Evolutionary conservation across 1,284 basidiomycete genomes (phyloP), one percentile per base, ranked within the genome.

Genomic region (Ceratorhiza oryzae-sativae): DNA sequence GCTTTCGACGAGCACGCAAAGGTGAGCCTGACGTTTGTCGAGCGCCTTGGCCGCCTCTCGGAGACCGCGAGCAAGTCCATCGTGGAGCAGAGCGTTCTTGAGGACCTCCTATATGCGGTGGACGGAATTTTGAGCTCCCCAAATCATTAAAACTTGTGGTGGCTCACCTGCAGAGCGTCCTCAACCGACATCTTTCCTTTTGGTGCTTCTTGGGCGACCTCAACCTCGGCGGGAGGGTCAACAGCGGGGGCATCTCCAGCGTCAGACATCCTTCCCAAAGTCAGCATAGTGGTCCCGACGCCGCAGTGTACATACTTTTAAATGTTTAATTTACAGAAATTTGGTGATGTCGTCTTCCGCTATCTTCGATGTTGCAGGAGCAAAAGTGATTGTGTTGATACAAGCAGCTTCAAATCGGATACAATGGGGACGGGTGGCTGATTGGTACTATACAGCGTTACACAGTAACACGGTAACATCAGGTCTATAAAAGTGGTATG

Each of bases 1-100:
- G 74, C 95, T 95, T 90, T 99, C 97, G 82, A 98, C 95, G 80
- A 99, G 92, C 76, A 99, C 96, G 85, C 97, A 98, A 73, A 99
- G 88, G 84, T 98, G 97, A 73, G 97, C 97, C 88, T 97, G 94
- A 79, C 95, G 92, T 86, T 96, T 96, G 89, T 99, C 97, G 76
- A 99, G 88, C 74, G 97, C 95, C 88, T 99, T 99, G 81, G 97
- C 93, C 80, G 90, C 93, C 87, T 99, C 97, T 78, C 97, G 94
- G 76, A 99, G 91, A 84, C 97, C 97, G 77, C 97, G 93, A 75
- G 97, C 95, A 76, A 99, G 94, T 82, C 97, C 96, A 81, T 99
- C 97, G 86, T 98, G 96, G 77, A 96, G 91, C 78, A 98, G 90
- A 71, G 95, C 92, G 81, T 94, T 97, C 89, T 96, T 95, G 86